Evolutionary conservation across 257 asterid genomes (phyloP).

Genomic region (Plantago major): DNA sequence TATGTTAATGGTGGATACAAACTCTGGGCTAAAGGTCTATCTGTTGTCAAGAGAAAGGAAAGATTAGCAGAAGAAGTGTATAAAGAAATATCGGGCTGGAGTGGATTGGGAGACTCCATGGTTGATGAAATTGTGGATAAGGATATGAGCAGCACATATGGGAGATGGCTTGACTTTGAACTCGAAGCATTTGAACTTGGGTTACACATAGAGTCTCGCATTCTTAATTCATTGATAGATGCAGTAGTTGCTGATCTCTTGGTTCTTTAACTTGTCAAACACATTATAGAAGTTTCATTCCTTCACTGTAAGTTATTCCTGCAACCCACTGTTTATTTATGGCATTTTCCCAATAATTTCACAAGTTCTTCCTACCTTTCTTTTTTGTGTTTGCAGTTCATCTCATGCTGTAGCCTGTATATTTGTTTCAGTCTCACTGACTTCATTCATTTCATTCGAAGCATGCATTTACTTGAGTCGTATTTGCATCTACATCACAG

Average conservation of each 20-base stretch:
- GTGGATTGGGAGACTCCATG: constrained; percentile 50
- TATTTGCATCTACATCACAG: too few relatives aligned
- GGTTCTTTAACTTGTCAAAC: constrained; percentile 28
- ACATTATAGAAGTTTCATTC: constrained; percentile 10
- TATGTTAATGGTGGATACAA: constrained; percentile 50
- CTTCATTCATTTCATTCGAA: too few relatives aligned
- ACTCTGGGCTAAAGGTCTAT: constrained; percentile 52
- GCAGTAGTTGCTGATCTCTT: constrained; percentile 69
- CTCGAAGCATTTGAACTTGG: constrained; percentile 79
- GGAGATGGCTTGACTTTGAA: constrained; percentile 84
- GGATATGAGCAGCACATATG: constrained; percentile 76
- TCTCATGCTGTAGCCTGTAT: background rate
- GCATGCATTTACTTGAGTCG: too few relatives aligned
- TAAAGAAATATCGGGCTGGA: constrained; percentile 62
- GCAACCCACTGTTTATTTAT: background rate
- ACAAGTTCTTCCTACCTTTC: background rate
- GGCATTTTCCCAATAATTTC: background rate
- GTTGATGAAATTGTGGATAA: constrained; percentile 88
- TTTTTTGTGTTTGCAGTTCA: background rate
- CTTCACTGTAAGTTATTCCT: constrained; percentile 15
- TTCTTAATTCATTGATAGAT: constrained; percentile 68
- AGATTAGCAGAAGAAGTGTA: constrained; percentile 60
- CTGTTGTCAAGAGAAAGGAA: constrained; percentile 39
- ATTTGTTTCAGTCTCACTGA: too few relatives aligned
- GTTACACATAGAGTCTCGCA: constrained; percentile 50